A percentile compares a stretch with the other conserved stretches of the same genome.
These are phyloP conservation scores for Arthroderma uncinatum DNA, from an alignment of 2,329 filamentous ascomycete species.

Conservation along the genomic window DNA sequence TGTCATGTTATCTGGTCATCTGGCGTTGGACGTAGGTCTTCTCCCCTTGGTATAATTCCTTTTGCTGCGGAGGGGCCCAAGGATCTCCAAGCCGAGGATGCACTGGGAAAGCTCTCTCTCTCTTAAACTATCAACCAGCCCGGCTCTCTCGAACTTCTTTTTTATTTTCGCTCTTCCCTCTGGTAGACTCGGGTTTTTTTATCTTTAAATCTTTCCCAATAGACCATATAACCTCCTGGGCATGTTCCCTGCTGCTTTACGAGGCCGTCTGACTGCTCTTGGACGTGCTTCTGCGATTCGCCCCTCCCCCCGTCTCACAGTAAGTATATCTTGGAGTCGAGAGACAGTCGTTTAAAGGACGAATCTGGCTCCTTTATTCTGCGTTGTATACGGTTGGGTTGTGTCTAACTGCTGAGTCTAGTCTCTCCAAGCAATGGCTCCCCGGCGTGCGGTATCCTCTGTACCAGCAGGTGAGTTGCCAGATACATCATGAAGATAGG, in stretches of 20 bases:
- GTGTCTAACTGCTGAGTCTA: slow-evolving; percentile 14
- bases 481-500: background rate
- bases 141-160: slow-evolving; percentile 9
- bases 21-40: background rate
- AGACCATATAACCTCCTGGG: slow-evolving; percentile 10
- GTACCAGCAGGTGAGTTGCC: slow-evolving; percentile 35
- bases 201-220: slow-evolving; percentile 6
- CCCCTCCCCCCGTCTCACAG: slow-evolving; percentile 23
- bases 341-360: background rate
- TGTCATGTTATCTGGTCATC: slow-evolving; percentile 3
- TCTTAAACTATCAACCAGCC: slow-evolving; percentile 12
- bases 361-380: background rate
- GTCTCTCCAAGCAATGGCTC: slow-evolving; percentile 30
- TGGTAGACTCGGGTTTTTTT: slow-evolving; percentile 9
- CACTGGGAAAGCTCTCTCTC: background rate
- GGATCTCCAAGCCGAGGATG: background rate
- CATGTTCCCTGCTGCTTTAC: slow-evolving; percentile 36
- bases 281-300: slow-evolving; percentile 28
- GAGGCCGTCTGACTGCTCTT: slow-evolving; percentile 34
- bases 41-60: slow-evolving; percentile 2
- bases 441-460: slow-evolving; percentile 28
- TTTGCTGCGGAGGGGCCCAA: background rate
- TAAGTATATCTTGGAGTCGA: slow-evolving; percentile 18
- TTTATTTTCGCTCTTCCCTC: slow-evolving; percentile 10
- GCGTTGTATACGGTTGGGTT: background rate